These are phyloP conservation scores for Eutrema heterophyllum DNA, from an alignment of 345 rosid genomes.

Conservation along the genomic window DNA sequence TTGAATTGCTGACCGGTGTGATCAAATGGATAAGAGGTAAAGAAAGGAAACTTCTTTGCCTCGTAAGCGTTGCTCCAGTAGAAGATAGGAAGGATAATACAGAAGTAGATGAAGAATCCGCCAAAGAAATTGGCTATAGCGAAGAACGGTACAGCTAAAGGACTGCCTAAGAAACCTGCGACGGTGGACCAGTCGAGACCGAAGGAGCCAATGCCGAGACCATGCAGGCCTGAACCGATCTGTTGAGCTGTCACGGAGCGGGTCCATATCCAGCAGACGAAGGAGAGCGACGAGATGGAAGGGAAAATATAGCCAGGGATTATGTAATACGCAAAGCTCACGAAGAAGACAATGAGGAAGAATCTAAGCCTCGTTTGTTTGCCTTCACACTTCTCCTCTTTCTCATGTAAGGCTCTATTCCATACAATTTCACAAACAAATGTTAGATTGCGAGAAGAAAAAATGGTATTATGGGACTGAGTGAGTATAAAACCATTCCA, in stretches of 20 bases:
- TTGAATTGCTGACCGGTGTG: slow-evolving; percentile 39
- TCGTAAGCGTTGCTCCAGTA: slow-evolving; percentile 46
- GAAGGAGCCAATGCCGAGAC: slow-evolving; percentile 67
- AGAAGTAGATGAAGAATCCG: slow-evolving; percentile 49
- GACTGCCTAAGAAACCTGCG: slow-evolving; percentile 59
- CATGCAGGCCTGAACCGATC: slow-evolving; percentile 53
- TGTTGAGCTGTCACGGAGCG: slow-evolving; percentile 57
- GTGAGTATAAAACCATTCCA: not conserved
- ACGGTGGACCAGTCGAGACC: slow-evolving; percentile 72
- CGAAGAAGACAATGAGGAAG: slow-evolving; percentile 46
- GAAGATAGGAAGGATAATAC: slow-evolving; percentile 49
- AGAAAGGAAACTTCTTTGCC: slow-evolving; percentile 53
- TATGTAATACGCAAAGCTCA: slow-evolving; percentile 59
- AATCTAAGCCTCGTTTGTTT: slow-evolving; percentile 56
- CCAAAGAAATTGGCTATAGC: slow-evolving; percentile 48
- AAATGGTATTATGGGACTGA: not conserved
- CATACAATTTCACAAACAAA: not conserved
- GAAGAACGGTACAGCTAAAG: slow-evolving; percentile 58
- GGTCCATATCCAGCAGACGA: slow-evolving; percentile 69
- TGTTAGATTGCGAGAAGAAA: not conserved
- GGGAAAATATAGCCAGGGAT: slow-evolving; percentile 66
- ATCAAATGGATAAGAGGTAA: slow-evolving; percentile 41
- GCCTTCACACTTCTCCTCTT: slow-evolving; percentile 49
- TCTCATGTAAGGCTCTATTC: slow-evolving; percentile 61
- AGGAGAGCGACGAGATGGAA: slow-evolving; percentile 52